A percentile compares a stretch with the other conserved stretches of the same genome.
Conservation (phyloP, 805 yeast species). For the Cyberlindnera subsufficiens region DNA sequence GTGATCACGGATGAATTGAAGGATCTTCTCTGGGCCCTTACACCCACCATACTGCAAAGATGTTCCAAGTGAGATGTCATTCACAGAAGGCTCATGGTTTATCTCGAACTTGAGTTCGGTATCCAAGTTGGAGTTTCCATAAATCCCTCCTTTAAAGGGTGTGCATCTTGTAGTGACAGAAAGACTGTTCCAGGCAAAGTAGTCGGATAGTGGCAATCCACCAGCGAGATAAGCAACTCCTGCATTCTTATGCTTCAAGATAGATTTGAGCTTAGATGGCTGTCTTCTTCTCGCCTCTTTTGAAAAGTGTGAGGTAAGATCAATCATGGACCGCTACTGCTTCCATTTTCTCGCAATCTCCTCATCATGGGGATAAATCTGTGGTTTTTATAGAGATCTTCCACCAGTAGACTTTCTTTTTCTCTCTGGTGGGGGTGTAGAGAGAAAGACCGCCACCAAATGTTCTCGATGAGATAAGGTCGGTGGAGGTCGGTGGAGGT, state of each 20-base stretch:
- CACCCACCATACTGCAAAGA: slow-evolving; percentile 76
- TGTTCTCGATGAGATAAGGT: neutral
- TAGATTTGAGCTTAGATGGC: slow-evolving; percentile 77
- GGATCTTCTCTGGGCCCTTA: slow-evolving; percentile 64
- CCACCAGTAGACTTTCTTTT: neutral
- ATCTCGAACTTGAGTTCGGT: neutral
- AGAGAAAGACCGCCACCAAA: neutral
- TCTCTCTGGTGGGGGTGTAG: neutral
- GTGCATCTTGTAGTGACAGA: slow-evolving; percentile 61
- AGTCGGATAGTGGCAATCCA: slow-evolving; percentile 80
- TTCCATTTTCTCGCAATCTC: no score
- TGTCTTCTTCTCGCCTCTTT: slow-evolving; percentile 69
- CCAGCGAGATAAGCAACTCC: slow-evolving; percentile 83
- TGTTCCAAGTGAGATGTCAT: neutral
- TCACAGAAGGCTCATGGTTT: neutral
- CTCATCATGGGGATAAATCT: no score
- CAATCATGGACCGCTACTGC: slow-evolving; percentile 21
- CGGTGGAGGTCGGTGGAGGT: no score
- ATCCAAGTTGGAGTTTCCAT: slow-evolving; percentile 55
- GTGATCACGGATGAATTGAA: slow-evolving; percentile 52
- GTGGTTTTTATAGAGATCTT: neutral
- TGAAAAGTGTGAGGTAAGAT: slow-evolving; percentile 65
- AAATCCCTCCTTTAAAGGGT: slow-evolving; percentile 59
- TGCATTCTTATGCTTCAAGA: slow-evolving; percentile 62
- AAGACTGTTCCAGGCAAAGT: slow-evolving; percentile 80